A percentile compares a stretch with the other conserved stretches of the same genome.
Evolutionary conservation across 1,139 yeast species (phyloP).

Genomic region (Candida labiduridarum): DNA sequence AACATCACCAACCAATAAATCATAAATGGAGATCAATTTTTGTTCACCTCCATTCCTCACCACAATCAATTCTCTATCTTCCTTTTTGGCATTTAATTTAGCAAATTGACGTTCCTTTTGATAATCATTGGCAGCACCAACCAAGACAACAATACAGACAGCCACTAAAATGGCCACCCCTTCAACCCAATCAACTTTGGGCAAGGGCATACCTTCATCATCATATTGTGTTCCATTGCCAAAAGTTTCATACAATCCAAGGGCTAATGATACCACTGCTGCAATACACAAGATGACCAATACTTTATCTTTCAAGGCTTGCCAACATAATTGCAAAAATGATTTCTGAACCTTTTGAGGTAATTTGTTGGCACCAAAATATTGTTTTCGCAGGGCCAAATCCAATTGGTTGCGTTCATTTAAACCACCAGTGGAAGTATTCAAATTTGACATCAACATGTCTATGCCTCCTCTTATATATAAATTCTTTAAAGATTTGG

Average conservation of each 20-base stretch:
- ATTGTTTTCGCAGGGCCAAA: conserved; percentile 35
- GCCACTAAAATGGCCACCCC: conserved; percentile 98
- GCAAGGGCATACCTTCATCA: conserved; percentile 70
- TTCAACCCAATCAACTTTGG: conserved; percentile 95
- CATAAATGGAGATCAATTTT: conserved; percentile 68
- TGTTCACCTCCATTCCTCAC: conserved; percentile 78
- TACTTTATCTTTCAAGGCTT: conserved; percentile 90
- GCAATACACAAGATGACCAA: conserved; percentile 81
- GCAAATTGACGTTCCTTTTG: conserved; percentile 96
- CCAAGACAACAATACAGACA: conserved; percentile 83
- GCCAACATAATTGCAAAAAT: conserved; percentile 68
- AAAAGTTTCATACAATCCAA: conserved; percentile 91
- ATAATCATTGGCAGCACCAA: conserved; percentile 93
- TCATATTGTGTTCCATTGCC: conserved; percentile 81
- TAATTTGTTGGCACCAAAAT: conserved; percentile 68
- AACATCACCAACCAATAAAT: conserved; percentile 84
- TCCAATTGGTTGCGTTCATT: conserved; percentile 30
- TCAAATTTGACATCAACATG: conserved; percentile 27
- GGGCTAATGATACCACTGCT: conserved; percentile 83
- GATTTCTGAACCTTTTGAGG: conserved; percentile 73
- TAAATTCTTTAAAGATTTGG: conserved; percentile 48
- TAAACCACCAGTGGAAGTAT: conserved; percentile 53
- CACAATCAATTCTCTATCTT: conserved; percentile 79
- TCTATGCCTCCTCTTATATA: conserved; percentile 47
- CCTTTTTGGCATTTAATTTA: conserved; percentile 81